These are phyloP conservation scores for Mariannaea elegans DNA, from an alignment of 2,329 filamentous ascomycete genomes.

Conservation along the genomic window DNA sequence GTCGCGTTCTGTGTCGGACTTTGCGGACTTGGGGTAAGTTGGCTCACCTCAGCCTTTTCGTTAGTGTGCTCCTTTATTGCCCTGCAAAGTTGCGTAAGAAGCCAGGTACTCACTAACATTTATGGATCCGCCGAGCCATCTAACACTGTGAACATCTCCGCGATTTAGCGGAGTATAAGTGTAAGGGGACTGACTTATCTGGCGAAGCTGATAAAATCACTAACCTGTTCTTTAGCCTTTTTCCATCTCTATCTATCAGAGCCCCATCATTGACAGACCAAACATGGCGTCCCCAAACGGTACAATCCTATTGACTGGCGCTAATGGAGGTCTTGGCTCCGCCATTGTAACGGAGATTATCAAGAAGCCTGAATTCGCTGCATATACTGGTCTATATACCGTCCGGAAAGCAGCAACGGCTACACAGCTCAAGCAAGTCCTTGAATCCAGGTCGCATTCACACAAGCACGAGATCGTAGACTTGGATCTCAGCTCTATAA, in stretches of 20 bases:
- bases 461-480: conserved; percentile 46
- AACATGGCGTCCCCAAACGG: conserved; percentile 35
- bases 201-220: no score
- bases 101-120: conserved; percentile 23
- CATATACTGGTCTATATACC: conserved; percentile 48
- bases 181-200: background rate
- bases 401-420: conserved; percentile 47
- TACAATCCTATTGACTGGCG: conserved; percentile 49
- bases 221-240: background rate
- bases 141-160: background rate
- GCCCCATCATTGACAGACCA: background rate
- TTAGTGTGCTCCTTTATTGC: conserved; percentile 8
- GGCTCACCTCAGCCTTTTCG: conserved; percentile 38
- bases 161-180: background rate
- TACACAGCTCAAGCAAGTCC: conserved; percentile 35
- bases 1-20: conserved; percentile 10
- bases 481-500: conserved; percentile 44
- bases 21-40: conserved; percentile 25
- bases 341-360: conserved; percentile 45
- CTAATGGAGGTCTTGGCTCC: conserved; percentile 51
- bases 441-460: conserved; percentile 29
- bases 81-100: background rate
- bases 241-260: background rate
- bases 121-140: background rate
- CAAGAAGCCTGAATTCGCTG: conserved; percentile 40